Evolutionary conservation across 345 rosid species (phyloP).

Genomic region (Raphanus sativus): DNA sequence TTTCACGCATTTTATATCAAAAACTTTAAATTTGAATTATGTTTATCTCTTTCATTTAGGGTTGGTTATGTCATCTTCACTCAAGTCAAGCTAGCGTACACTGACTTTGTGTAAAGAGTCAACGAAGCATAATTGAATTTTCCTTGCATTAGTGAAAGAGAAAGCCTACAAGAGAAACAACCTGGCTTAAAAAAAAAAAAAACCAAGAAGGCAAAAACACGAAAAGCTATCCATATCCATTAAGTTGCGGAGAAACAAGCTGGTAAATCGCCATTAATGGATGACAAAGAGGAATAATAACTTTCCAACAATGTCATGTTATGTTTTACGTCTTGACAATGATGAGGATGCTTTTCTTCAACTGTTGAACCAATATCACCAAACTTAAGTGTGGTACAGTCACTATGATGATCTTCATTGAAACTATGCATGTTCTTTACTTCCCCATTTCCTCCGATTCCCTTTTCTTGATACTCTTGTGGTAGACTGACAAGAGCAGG

Average conservation of each 20-base stretch:
- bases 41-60: background rate
- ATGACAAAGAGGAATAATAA: slow-evolving; percentile 26
- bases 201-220: background rate
- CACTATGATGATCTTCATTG: slow-evolving; percentile 15
- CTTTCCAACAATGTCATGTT: slow-evolving; percentile 31
- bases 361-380: slow-evolving; percentile 2
- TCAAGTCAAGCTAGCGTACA: background rate
- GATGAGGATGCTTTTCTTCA: slow-evolving; percentile 12
- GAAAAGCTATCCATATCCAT: slow-evolving; percentile 13
- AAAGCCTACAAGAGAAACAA: slow-evolving; percentile 18
- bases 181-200: slow-evolving; percentile 21
- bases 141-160: slow-evolving; percentile 12
- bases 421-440: slow-evolving; percentile 24
- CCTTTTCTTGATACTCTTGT: slow-evolving; percentile 34
- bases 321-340: slow-evolving; percentile 23
- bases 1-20: background rate
- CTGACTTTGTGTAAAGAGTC: background rate
- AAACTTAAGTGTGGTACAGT: background rate
- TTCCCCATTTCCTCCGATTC: slow-evolving; percentile 7
- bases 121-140: background rate
- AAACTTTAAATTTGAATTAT: background rate
- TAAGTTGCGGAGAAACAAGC: slow-evolving; percentile 32
- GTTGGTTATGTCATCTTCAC: background rate
- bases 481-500: slow-evolving; percentile 35
- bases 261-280: slow-evolving; percentile 27